A percentile compares a stretch with the other conserved stretches of the same genome.
Evolutionary conservation across 139 green algal species (phyloP).

Genomic region (Chlorella sp.): DNA sequence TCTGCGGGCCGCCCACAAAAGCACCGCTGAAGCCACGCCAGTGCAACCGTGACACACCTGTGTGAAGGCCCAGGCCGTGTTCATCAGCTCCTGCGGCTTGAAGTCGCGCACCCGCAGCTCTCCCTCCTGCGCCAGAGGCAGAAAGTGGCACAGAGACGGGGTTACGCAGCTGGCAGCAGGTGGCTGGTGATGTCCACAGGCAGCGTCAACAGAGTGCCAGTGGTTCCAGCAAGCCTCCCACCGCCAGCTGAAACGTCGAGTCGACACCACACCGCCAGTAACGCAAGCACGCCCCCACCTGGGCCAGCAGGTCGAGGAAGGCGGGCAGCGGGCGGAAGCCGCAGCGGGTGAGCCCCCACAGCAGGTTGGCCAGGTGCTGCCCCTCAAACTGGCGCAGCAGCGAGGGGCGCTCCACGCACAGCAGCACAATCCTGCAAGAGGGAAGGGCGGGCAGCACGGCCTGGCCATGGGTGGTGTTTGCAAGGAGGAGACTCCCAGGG

Average conservation of each 20-base stretch:
- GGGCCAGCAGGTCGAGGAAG: conserved; percentile 21
- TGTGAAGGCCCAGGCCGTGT: conserved; percentile 20
- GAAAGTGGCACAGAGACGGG: background rate
- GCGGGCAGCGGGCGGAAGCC: conserved; percentile 12
- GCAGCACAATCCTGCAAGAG: background rate
- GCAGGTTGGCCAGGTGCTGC: conserved; percentile 46
- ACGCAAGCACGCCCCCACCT: background rate
- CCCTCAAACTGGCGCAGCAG: conserved; percentile 28
- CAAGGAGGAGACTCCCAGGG: background rate
- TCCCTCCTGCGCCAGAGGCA: background rate
- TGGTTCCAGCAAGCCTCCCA: background rate
- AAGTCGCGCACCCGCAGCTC: conserved; percentile 18
- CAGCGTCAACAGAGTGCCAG: too few relatives aligned
- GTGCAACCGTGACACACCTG: too few relatives aligned
- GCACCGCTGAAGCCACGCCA: too few relatives aligned
- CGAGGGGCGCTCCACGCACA: background rate
- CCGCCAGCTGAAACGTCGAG: background rate
- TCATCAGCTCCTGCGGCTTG: conserved; percentile 33
- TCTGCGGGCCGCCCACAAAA: too few relatives aligned
- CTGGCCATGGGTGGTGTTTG: background rate
- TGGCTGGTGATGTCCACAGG: too few relatives aligned
- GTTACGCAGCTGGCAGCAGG: too few relatives aligned
- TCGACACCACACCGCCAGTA: too few relatives aligned
- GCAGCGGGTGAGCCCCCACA: conserved; percentile 38
- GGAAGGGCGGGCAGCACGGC: background rate